A percentile compares a stretch with the other conserved stretches of the same genome.
These are phyloP conservation scores for Paramicrosporidium saccamoebae DNA, from an alignment of 371 early-diverging fungal genomes.

Conservation along the genomic window DNA sequence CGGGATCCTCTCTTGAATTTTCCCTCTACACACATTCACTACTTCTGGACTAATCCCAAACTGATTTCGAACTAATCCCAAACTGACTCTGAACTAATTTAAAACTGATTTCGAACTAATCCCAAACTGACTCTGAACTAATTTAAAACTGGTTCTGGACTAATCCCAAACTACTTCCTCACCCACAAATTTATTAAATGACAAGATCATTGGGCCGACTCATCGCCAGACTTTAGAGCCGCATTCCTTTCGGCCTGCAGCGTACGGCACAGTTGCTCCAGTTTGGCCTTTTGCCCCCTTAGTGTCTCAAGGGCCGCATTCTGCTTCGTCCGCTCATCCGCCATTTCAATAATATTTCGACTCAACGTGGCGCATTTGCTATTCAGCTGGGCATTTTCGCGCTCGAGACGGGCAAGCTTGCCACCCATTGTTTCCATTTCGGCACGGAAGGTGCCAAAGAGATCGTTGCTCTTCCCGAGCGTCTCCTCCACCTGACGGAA, in stretches of 20 bases:
- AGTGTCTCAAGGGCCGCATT: constrained; percentile 8
- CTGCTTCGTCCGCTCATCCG: constrained; percentile 11
- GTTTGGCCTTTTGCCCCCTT: constrained; percentile 8
- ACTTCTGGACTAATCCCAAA: too few relatives aligned
- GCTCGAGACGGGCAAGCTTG: constrained; percentile 15
- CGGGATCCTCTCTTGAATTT: too few relatives aligned
- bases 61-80: too few relatives aligned
- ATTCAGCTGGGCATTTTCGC: constrained; percentile 10
- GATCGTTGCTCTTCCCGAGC: constrained; percentile 16
- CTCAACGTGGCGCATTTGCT: constrained; percentile 14
- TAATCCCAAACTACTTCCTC: too few relatives aligned
- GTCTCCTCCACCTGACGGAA: constrained; percentile 21
- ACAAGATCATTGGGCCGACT: too few relatives aligned
- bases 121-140: too few relatives aligned
- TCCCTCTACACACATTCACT: too few relatives aligned
- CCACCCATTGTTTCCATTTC: constrained; percentile 19
- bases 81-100: too few relatives aligned
- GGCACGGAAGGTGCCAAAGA: constrained; percentile 14
- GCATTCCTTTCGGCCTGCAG: constrained; percentile 12
- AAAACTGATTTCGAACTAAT: too few relatives aligned
- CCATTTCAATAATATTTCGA: constrained; percentile 14
- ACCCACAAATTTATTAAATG: too few relatives aligned
- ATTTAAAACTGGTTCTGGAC: too few relatives aligned
- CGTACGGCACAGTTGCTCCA: constrained; percentile 14
- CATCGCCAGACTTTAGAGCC: too few relatives aligned